Conservation (phyloP, 306 rosid species). For the Vigna mungo region DNA sequence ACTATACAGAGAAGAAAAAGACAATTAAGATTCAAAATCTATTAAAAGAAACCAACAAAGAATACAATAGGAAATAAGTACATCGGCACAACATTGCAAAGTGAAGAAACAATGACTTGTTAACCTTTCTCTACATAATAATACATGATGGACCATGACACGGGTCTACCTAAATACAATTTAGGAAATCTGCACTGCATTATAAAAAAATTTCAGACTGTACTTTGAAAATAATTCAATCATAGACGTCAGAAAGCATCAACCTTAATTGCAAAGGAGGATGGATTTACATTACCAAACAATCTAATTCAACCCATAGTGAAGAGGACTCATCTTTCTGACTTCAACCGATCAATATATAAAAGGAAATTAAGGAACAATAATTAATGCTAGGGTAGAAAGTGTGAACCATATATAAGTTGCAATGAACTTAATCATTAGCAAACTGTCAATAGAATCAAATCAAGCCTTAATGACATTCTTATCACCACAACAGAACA, state of each 20-base stretch:
- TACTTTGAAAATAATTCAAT: background rate
- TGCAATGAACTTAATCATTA: background rate
- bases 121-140: background rate
- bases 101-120: slow-evolving; percentile 5
- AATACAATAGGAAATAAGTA: slow-evolving; percentile 10
- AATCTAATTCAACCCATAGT: slow-evolving; percentile 16
- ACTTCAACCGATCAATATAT: background rate
- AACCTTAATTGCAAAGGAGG: background rate
- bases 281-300: background rate
- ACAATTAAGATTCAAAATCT: slow-evolving; percentile 33
- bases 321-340: slow-evolving; percentile 3
- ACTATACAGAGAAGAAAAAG: slow-evolving; percentile 51
- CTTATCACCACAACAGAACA: background rate
- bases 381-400: slow-evolving; percentile 15
- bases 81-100: slow-evolving; percentile 1
- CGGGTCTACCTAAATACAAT: slow-evolving; percentile 6
- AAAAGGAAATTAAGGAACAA: background rate
- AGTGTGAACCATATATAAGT: slow-evolving; percentile 19
- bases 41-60: slow-evolving; percentile 12
- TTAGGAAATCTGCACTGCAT: slow-evolving; percentile 11
- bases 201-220: background rate
- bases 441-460: background rate
- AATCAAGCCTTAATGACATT: background rate
- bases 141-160: slow-evolving; percentile 5
- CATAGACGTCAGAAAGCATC: background rate